Evolutionary conservation across 306 rosid species (phyloP), one percentile per base, ranked within the genome.

Genomic region (Phaseolus lunatus): DNA sequence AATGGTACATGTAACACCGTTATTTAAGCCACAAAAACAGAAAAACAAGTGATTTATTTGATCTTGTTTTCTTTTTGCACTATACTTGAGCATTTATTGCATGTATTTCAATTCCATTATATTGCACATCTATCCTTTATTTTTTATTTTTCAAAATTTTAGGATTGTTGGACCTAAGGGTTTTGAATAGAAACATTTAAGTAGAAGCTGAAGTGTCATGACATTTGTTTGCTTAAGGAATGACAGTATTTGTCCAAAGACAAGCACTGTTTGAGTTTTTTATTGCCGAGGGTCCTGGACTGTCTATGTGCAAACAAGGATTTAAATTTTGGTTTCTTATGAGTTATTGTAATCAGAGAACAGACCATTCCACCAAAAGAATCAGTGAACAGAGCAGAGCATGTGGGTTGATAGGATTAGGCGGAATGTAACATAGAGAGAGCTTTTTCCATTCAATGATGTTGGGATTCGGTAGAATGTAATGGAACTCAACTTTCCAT

Each of bases 231-330:
- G 7, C 49, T 20, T 45, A 43, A 18, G 53, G 57, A 59, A 48
- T 59, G 73, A 23, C 62, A 59, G 57, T 57, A 13, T 26, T 57
- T 44, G 44, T 52, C 61, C 15, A 23, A 37, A 50, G 73, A 20
- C 18, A 1, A 12, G 44, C 26, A 33, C 18, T 11, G 15, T n/a
- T 48, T 78, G 16, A 62, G 11, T 22, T 70, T 61, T 59, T 9
- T 35, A 23, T 62, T 26, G 31, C 44, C 43, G 23, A 48, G 19
- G 44, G 45, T 70, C 45, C 44, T 58, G 22, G 31, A 70, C 16
- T 59, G 56, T 61, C 82, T 70, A 15, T 62, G 52, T 50, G n/a
- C 37, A 22, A 18, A 71, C 24, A 41, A 72, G 56, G 18, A 23
- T 76, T 6, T 62, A 48, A 33, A 3, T 35, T 23, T 22, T 37